Percentiles rank a stretch among this genome's conserved stretches.
These are phyloP conservation scores for Marasmius sp. DNA, from an alignment of 1,284 basidiomycete species.

Conservation along the genomic window DNA sequence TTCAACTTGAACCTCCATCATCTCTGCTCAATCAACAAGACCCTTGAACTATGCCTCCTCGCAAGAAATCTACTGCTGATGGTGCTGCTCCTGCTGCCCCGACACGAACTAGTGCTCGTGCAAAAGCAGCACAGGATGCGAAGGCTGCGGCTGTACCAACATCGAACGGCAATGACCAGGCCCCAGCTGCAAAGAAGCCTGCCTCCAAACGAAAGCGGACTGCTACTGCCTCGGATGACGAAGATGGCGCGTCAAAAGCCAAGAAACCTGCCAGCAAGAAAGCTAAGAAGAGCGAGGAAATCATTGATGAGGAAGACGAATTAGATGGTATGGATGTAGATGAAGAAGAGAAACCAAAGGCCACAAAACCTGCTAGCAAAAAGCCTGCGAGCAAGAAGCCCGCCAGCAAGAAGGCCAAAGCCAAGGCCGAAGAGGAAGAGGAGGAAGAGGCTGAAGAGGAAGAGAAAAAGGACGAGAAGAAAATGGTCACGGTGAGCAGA, in stretches of 20 bases:
- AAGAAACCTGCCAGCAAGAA: conserved; percentile 37
- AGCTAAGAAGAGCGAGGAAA: conserved; percentile 27
- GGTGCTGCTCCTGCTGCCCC: conserved; percentile 25
- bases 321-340: conserved; percentile 18
- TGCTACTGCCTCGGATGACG: conserved; percentile 16
- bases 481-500: conserved; percentile 31
- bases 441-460: conserved; percentile 18
- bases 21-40: conserved; percentile 2
- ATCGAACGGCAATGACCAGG: conserved; percentile 1
- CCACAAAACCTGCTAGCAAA: conserved; percentile 5
- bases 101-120: conserved; percentile 30
- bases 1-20: conserved; percentile 6
- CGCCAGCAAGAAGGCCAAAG: conserved; percentile 23
- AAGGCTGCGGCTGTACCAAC: conserved; percentile 10
- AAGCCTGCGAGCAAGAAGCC: conserved; percentile 38
- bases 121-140: conserved; percentile 19
- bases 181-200: conserved; percentile 10
- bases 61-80: conserved; percentile 30
- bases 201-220: conserved; percentile 13
- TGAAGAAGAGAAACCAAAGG: conserved; percentile 21
- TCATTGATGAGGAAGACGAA: conserved; percentile 20
- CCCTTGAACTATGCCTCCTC: conserved; percentile 29
- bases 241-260: conserved; percentile 16
- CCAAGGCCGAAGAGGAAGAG: conserved; percentile 22
- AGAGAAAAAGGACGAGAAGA: conserved; percentile 24